Percentiles rank a stretch among this genome's conserved stretches.
These are phyloP conservation scores for Boletus sp. DNA, from an alignment of 768 basidiomycete species.

Conservation along the genomic window DNA sequence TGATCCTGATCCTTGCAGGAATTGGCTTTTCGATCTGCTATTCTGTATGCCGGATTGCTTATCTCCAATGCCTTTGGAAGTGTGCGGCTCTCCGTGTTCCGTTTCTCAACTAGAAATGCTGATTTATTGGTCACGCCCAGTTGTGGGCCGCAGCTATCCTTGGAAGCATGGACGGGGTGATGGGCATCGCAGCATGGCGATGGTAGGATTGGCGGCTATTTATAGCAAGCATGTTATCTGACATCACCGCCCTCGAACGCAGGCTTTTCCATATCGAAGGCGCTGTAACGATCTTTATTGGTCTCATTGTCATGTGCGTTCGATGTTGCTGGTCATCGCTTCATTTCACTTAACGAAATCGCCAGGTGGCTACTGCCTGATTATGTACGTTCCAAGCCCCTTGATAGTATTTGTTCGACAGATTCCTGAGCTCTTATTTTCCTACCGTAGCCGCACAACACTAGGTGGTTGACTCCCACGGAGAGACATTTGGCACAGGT, in stretches of 20 bases:
- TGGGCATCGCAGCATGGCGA: too few species aligned
- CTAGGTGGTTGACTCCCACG: too few species aligned
- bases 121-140: conserved; percentile 26
- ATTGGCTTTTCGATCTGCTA: conserved; percentile 59
- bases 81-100: conserved; percentile 34
- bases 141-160: conserved; percentile 74
- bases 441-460: too few species aligned
- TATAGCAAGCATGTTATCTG: too few species aligned
- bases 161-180: conserved; percentile 60
- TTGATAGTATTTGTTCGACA: background rate
- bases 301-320: too few species aligned
- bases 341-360: background rate
- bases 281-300: too few species aligned
- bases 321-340: background rate
- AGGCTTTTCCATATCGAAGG: too few species aligned
- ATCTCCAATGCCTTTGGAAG: conserved; percentile 67
- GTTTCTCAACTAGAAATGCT: background rate
- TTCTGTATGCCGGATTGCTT: conserved; percentile 57
- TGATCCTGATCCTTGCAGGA: conserved; percentile 38
- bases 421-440: background rate
- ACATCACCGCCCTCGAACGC: too few species aligned
- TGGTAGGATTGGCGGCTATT: too few species aligned
- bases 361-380: conserved; percentile 49
- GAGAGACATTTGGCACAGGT: too few species aligned
- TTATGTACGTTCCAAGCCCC: conserved; percentile 40